Percentiles rank a stretch among this genome's conserved stretches.
phyloP scores from a whole-genome alignment of 495 filamentous ascomycete genomes.

The Ramalina intermedia region DNA sequence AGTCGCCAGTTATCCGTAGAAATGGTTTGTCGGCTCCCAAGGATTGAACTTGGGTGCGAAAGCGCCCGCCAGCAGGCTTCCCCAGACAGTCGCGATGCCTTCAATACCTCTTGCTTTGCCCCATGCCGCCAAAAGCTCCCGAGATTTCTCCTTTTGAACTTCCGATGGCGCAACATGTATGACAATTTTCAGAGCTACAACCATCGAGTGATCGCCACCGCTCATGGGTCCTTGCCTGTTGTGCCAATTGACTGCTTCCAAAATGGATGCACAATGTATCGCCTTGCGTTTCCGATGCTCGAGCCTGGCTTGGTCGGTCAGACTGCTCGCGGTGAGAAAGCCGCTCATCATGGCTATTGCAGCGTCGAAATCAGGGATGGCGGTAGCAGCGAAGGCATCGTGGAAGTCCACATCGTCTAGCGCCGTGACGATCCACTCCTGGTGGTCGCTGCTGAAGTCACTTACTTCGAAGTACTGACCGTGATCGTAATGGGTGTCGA shows the following conservation, averaged over 20 bases:
- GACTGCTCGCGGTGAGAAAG: too few relatives aligned
- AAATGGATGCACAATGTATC: constrained; percentile 1
- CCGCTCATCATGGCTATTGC: not conserved
- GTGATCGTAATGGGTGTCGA: not conserved
- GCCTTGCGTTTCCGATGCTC: not conserved
- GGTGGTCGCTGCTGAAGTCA: not conserved
- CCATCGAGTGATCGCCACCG: not conserved
- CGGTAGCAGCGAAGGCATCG: not conserved
- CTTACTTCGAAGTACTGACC: not conserved
- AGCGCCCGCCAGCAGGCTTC: too few relatives aligned
- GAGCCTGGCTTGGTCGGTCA: too few relatives aligned
- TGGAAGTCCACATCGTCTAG: not conserved
- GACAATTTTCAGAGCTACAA: not conserved
- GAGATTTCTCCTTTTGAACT: not conserved
- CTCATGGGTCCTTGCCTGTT: not conserved
- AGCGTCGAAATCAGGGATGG: not conserved
- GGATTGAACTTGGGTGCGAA: too few relatives aligned
- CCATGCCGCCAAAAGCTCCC: not conserved
- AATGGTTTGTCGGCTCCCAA: too few relatives aligned
- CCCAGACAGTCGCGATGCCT: not conserved
- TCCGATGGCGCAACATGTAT: not conserved
- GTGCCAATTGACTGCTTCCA: not conserved
- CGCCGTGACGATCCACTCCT: not conserved
- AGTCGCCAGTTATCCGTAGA: too few relatives aligned
- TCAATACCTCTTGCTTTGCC: not conserved